phyloP scores from a whole-genome alignment of 192 early-diverging fungal genomes.

The Umbelopsis isabellina region DNA sequence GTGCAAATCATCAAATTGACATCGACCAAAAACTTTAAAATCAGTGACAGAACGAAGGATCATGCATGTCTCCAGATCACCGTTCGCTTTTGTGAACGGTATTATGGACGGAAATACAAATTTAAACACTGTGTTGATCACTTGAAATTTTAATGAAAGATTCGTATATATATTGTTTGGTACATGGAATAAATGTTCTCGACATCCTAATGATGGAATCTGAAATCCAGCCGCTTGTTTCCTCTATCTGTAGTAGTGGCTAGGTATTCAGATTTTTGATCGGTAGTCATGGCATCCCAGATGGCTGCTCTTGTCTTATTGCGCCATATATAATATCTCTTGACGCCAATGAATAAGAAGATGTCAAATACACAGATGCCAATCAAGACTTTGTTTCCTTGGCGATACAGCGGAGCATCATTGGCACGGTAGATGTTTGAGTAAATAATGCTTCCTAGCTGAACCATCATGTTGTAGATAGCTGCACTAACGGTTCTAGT shows the following conservation, averaged over 20 bases:
- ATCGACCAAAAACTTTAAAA: too few species aligned
- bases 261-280: conserved; percentile 53
- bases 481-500: conserved; percentile 46
- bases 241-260: conserved; percentile 50
- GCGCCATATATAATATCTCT: conserved; percentile 40
- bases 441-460: conserved; percentile 37
- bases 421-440: conserved; percentile 40
- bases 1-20: too few species aligned
- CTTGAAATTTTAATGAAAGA: not conserved
- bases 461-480: conserved; percentile 53
- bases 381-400: conserved; percentile 49
- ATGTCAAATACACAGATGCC: conserved; percentile 43
- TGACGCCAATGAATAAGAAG: conserved; percentile 44
- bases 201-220: conserved; percentile 6
- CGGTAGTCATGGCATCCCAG: conserved; percentile 46
- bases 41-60: too few species aligned
- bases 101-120: too few species aligned
- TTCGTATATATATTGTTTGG: not conserved
- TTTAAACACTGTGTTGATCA: too few species aligned
- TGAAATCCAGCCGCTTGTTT: conserved; percentile 55
- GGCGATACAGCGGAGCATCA: conserved; percentile 50
- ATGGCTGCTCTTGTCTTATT: conserved; percentile 46
- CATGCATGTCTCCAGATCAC: too few species aligned
- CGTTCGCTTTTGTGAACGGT: too few species aligned
- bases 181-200: not conserved